Base-by-base conservation (phyloP, 129 eudicot species). In the Lonicera japonica region DNA sequence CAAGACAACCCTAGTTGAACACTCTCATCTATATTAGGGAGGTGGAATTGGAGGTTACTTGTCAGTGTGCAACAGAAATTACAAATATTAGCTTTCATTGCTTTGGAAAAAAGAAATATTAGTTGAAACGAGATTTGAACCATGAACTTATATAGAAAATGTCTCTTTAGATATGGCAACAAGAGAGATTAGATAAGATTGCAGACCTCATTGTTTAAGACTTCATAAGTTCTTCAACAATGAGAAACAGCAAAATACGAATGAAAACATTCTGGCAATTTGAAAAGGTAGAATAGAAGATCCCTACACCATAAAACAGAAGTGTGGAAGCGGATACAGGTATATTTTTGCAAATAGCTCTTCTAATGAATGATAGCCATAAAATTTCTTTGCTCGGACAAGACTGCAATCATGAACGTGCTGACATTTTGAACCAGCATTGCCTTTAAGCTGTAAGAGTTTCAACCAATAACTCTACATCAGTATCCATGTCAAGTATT, bases 351-450 rank as follows among this genome's bases (percentile, higher is more conserved):
- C 76, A 63, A 80, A 94, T 10, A 83, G 84, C 75, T 94, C 95
- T 80, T 88, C 99, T 23, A 84, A 78, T 50, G 89, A 77, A 85
- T 88, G 91, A 74, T 88, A 94, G 25, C 95, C 99, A 60, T 94
- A 94, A 50, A 85, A 73, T 85, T 77, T 94, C 77, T 61, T 83
- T 54, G 95, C 95, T 25, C 84, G 91, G 24, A 94, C 99, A 71
- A 94, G 61, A 65, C 83, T 79, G 77, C 99, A 88, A 69, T 89
- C 82, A 75, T 94, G 99, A 69, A 94, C 95, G 74, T 94, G 99
- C 65, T 94, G 99, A 46, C 95, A 90, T 79, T 88, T 94, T 56
- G 89, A 85, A 68, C 99, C 95, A 70, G 82, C 83, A 72, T 55
- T 88, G 53, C 95, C 85, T 74, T 77, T 94, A 57, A 94, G 96